Percentiles rank a stretch among this genome's conserved stretches.
Evolutionary conservation across 371 early-diverging fungal species (phyloP).

Genomic region (Nematocida sp.): DNA sequence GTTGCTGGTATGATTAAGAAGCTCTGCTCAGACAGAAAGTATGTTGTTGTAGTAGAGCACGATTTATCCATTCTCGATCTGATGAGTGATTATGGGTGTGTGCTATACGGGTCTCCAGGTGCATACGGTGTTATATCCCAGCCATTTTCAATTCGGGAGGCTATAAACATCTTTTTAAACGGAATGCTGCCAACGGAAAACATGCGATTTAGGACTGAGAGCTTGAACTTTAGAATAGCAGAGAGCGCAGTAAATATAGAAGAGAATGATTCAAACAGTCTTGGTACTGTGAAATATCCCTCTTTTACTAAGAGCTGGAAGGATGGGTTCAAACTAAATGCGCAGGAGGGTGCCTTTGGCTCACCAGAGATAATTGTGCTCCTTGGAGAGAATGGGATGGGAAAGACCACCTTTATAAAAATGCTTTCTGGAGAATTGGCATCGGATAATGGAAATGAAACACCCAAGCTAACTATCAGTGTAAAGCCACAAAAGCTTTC

Average conservation of each 20-base stretch:
- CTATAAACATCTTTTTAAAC: conserved; percentile 97
- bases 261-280: not conserved
- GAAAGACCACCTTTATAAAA: conserved; percentile 94
- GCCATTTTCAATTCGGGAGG: conserved; percentile 93
- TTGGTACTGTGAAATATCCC: conserved; percentile 22
- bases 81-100: conserved; percentile 95
- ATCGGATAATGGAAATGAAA: conserved; percentile 75
- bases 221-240: conserved; percentile 85
- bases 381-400: conserved; percentile 99
- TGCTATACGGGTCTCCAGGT: conserved; percentile 92
- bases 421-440: conserved; percentile 83
- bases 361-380: conserved; percentile 97
- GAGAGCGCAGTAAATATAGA: conserved; percentile 75
- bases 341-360: conserved; percentile 82
- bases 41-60: conserved; percentile 97
- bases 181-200: conserved; percentile 97
- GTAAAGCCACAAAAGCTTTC: conserved; percentile 98
- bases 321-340: conserved; percentile 76
- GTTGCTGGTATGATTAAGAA: conserved; percentile 88
- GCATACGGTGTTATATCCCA: conserved; percentile 97
- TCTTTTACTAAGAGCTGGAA: conserved; percentile 18
- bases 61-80: conserved; percentile 97
- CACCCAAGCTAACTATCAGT: conserved; percentile 77
- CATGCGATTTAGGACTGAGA: conserved; percentile 95
- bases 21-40: conserved; percentile 76